Evolutionary conservation across 208 protist genomes (phyloP), one percentile per base, ranked within the genome.

Genomic region (Trichomonas tenax): DNA sequence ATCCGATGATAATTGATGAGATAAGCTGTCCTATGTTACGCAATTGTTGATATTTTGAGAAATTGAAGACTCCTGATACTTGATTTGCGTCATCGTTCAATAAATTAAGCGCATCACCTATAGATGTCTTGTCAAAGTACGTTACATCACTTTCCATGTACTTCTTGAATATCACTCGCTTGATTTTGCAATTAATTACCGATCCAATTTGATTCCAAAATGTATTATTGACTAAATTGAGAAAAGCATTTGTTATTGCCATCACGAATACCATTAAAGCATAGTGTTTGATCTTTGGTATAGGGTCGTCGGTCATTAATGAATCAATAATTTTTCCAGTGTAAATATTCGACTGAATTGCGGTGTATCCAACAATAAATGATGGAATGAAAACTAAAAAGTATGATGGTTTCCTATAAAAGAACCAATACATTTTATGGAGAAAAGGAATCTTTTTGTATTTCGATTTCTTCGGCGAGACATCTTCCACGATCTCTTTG

Each of bases 331-430:
- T n/a, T 46, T 48, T 48, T 23, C 38, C 82, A 17, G 36, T 15
- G 8, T 31, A 89, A 15, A 46, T 34, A 46, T n/a, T 89, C 15
- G 34, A 44, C 36, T n/a, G 17, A 89, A 46, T 46, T 48, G 34
- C 0, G 0, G 40, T 48, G n/a, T 44, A 44, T 46, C 82, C 82
- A n/a, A n/a, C 17, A 31, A 89, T 6, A 46, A 44, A 89, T 44
- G 82, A 89, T 44, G 82, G 34, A n/a, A 89, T 89, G 48, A 89
- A 46, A 31, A 89, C 40, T n/a, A 89, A 46, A 89, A 89, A 89
- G 23, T 89, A 46, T 31, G 14, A n/a, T 48, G 82, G 82, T 46
- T 46, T 89, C 17, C 82, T n/a, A 89, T 89, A 89, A 46, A 89
- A 89, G 41, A 89, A 46, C 82, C 82, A 89, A 89, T 89, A 89